Evolutionary conservation across 768 basidiomycete genomes (phyloP).

Genomic region (Tricholoma bakamatsutake): DNA sequence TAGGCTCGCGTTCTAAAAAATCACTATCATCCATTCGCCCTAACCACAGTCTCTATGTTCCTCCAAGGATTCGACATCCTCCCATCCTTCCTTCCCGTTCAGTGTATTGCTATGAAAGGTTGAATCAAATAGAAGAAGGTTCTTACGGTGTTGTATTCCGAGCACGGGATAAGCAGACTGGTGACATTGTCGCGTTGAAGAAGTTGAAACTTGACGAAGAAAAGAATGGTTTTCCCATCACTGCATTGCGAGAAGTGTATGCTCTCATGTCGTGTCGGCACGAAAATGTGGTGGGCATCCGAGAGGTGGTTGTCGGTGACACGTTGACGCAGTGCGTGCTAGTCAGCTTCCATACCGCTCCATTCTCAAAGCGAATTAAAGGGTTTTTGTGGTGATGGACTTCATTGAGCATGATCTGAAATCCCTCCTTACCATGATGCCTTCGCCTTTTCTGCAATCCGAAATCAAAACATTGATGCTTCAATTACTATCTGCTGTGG

Average conservation of each 20-base stretch:
- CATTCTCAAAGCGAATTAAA: constrained; percentile 34
- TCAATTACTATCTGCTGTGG: constrained; percentile 89
- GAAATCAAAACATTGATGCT: constrained; percentile 97
- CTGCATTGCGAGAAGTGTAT: constrained; percentile 89
- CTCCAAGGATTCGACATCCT: constrained; percentile 72
- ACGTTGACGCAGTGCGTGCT: constrained; percentile 94
- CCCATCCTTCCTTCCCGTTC: constrained; percentile 82
- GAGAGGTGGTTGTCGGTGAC: constrained; percentile 97
- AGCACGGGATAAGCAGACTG: constrained; percentile 91
- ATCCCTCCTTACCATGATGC: constrained; percentile 91
- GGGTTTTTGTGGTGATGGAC: constrained; percentile 99
- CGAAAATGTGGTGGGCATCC: constrained; percentile 94
- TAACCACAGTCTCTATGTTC: constrained; percentile 64
- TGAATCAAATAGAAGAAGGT: constrained; percentile 99
- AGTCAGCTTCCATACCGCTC: constrained; percentile 15
- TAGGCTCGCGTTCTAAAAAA: constrained; percentile 11
- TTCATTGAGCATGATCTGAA: constrained; percentile 99
- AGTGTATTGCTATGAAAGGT: constrained; percentile 87
- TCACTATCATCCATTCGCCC: constrained; percentile 18
- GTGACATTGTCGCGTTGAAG: constrained; percentile 95
- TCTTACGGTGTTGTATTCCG: constrained; percentile 97
- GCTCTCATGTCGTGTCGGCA: constrained; percentile 94
- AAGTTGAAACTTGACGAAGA: constrained; percentile 98
- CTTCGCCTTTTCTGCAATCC: constrained; percentile 91
- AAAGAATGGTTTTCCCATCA: constrained; percentile 98